phyloP scores from a whole-genome alignment of 2,329 filamentous ascomycete genomes.

The Helotiales sp. region DNA sequence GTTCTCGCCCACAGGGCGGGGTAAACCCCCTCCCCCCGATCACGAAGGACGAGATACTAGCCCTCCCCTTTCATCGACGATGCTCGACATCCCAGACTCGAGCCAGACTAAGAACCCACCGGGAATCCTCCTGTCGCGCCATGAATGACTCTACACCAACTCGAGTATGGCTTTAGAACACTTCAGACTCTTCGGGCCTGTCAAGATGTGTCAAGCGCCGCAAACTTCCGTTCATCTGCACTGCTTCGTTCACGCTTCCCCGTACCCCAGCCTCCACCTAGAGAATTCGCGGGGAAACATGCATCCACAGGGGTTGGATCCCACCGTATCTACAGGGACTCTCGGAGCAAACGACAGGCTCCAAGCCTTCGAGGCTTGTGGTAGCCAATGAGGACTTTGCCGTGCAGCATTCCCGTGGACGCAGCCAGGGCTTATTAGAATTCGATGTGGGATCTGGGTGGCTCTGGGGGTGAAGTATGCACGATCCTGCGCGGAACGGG shows the following conservation, averaged over 20 bases:
- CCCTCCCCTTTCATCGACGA: no score
- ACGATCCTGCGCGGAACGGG: background rate
- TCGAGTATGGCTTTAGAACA: background rate
- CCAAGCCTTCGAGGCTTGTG: background rate
- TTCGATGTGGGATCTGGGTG: background rate
- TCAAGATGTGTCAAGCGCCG: background rate
- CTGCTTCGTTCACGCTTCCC: background rate
- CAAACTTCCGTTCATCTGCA: background rate
- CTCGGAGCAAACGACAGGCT: background rate
- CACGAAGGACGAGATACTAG: no score
- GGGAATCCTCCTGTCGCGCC: background rate
- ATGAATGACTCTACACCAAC: background rate
- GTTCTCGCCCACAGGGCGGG: background rate
- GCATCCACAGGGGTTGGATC: background rate
- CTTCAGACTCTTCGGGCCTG: background rate
- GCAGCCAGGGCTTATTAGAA: background rate
- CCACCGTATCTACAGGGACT: background rate
- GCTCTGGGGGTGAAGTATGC: background rate
- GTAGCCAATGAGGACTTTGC: background rate
- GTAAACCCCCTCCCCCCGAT: no score
- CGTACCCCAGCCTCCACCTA: background rate
- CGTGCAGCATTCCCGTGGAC: background rate
- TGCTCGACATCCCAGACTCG: no score
- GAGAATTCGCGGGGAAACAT: background rate
- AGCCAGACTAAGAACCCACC: no score